Evolutionary conservation across 1,284 basidiomycete genomes (phyloP), one percentile per base, ranked within the genome.

Genomic region (Violaceomyces palustris): DNA sequence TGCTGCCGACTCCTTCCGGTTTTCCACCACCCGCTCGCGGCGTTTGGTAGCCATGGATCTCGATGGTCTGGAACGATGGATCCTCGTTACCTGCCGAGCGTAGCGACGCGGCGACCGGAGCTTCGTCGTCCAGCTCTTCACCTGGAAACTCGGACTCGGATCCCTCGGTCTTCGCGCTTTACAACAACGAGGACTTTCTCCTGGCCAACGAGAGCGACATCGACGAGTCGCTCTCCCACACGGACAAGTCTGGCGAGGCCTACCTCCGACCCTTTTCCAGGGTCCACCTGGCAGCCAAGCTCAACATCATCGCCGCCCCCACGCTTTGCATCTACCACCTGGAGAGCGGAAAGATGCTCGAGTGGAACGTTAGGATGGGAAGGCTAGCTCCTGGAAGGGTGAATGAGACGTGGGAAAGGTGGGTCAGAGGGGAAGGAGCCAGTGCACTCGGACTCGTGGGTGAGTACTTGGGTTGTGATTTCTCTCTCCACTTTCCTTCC

Each of bases 1-100:
- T n/a, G 31, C 6, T 10, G 12, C 19, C 6, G 36, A 38, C 24
- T 38, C 19, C 27, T 29, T 11, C n/a, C n/a, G 27, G 11, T 23
- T 6, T 31, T 6, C 11, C 17, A 18, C 33, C 14, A 35, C 6
- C 18, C 40, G 17, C 17, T 12, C n/a, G n/a, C n/a, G n/a, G n/a
- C n/a, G n/a, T n/a, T n/a, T n/a, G n/a, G 18, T 26, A 52, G 35
- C 70, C 70, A 7, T 73, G 69, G 69, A 61, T 73, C 25, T 59
- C 63, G 15, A 72, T 73, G 69, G 69, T 59, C 2, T 75, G 74
- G 74, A 69, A 74, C 53, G 74, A 75, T 49, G 74, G 74, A 5
- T 67, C 61, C 7, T 74, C 67, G 27, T 53, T 50, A 50, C 53
- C 50, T 15, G 43, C 50, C 21, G 54, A 57, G 14, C 24, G 50